Evolutionary conservation across 306 rosid genomes (phyloP).

Genomic region (Vigna unguiculata): DNA sequence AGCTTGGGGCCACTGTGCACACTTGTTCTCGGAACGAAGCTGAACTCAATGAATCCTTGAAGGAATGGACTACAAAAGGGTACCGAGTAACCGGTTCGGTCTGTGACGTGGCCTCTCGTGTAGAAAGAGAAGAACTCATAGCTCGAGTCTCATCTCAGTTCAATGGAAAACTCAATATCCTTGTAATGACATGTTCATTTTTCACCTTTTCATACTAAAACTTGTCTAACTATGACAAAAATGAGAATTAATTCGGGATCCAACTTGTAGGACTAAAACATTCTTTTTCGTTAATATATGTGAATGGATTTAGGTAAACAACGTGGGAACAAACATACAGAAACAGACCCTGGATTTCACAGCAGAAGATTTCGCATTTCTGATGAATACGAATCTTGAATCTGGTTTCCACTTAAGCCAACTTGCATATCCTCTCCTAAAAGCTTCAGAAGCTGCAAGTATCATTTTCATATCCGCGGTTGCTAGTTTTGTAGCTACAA

Average conservation of each 20-base stretch:
- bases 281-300: too few species aligned
- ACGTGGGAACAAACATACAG: slow-evolving; percentile 27
- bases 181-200: neutral
- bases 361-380: slow-evolving; percentile 40
- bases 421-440: slow-evolving; percentile 48
- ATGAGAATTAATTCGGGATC: too few species aligned
- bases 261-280: too few species aligned
- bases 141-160: slow-evolving; percentile 38
- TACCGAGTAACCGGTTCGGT: slow-evolving; percentile 45
- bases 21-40: slow-evolving; percentile 47
- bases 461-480: slow-evolving; percentile 49
- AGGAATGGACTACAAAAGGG: slow-evolving; percentile 45
- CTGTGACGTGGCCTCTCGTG: slow-evolving; percentile 39
- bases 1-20: slow-evolving; percentile 43
- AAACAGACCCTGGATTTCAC: slow-evolving; percentile 32
- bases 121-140: slow-evolving; percentile 38
- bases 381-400: slow-evolving; percentile 38
- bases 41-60: slow-evolving; percentile 41
- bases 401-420: slow-evolving; percentile 49
- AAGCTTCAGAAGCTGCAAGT: slow-evolving; percentile 41
- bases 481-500: slow-evolving; percentile 15
- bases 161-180: slow-evolving; percentile 53
- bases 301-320: slow-evolving; percentile 28
- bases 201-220: too few species aligned
- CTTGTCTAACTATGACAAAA: too few species aligned